Evolutionary conservation across 75 land plant species (phyloP).

Genomic region (Azolla pinnata): DNA sequence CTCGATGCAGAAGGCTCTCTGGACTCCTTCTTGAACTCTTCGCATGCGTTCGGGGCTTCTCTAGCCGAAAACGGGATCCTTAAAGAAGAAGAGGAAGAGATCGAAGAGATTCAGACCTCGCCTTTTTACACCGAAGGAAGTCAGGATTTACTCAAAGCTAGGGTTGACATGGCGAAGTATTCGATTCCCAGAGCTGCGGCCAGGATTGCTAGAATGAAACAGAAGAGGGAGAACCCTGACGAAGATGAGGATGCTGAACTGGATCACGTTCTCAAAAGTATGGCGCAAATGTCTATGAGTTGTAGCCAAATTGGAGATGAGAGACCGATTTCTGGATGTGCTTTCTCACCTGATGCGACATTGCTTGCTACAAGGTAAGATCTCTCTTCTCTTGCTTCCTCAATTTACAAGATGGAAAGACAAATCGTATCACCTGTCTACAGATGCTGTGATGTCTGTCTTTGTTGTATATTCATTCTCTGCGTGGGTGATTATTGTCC

Average conservation of each 20-base stretch:
- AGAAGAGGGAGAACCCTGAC: conserved; percentile 83
- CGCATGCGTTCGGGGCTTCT: conserved; percentile 53
- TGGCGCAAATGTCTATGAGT: conserved; percentile 44
- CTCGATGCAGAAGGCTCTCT: conserved; percentile 83
- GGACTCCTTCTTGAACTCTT: conserved; percentile 59
- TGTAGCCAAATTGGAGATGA: conserved; percentile 97
- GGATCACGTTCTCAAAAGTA: conserved; percentile 47
- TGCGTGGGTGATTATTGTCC: too few species aligned
- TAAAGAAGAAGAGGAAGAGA: conserved; percentile 31
- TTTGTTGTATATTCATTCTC: too few species aligned
- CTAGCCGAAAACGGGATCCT: conserved; percentile 31
- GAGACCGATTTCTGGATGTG: conserved; percentile 85
- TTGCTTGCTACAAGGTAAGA: conserved; percentile 80
- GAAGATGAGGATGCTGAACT: conserved; percentile 83
- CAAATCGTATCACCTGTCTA: background rate
- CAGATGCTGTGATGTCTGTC: too few species aligned
- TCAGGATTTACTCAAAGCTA: conserved; percentile 45
- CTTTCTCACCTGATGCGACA: conserved; percentile 67
- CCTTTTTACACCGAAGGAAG: conserved; percentile 91
- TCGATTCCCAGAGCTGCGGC: conserved; percentile 55
- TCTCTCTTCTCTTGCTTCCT: background rate
- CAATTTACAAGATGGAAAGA: background rate
- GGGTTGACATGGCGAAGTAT: conserved; percentile 56
- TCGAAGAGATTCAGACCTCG: conserved; percentile 36
- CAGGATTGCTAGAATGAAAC: conserved; percentile 50